Evolutionary conservation across 495 filamentous ascomycete species (phyloP).

Genomic region (Neurospora discreta): DNA sequence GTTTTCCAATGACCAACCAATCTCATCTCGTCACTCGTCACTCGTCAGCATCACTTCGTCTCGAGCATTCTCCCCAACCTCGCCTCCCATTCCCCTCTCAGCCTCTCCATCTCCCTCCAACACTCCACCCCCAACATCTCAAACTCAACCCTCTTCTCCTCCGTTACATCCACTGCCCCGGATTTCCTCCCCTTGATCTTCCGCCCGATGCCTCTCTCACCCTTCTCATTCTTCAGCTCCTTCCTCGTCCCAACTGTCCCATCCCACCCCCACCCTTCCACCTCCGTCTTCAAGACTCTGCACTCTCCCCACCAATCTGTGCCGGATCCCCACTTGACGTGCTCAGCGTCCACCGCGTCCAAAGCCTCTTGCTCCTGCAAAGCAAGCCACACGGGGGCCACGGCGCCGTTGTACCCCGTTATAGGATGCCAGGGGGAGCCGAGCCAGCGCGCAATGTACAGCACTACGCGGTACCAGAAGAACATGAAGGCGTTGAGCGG

Average conservation of each 20-base stretch:
- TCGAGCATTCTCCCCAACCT: constrained; percentile 20
- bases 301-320: constrained; percentile 46
- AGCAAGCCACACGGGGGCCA: constrained; percentile 66
- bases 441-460: constrained; percentile 65
- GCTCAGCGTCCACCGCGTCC: constrained; percentile 43
- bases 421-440: constrained; percentile 82
- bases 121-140: constrained; percentile 59
- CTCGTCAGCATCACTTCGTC: background rate
- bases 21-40: background rate
- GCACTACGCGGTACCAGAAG: constrained; percentile 43
- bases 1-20: background rate
- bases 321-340: constrained; percentile 77
- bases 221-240: constrained; percentile 32
- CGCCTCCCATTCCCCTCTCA: constrained; percentile 69
- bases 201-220: constrained; percentile 8
- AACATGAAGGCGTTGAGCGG: constrained; percentile 54
- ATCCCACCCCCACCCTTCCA: constrained; percentile 76
- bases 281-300: constrained; percentile 57
- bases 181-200: constrained; percentile 42
- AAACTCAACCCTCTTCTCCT: constrained; percentile 57
- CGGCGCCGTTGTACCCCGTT: constrained; percentile 64
- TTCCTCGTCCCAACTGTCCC: constrained; percentile 48
- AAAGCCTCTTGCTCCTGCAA: constrained; percentile 56
- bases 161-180: constrained; percentile 46
- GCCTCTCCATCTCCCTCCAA: constrained; percentile 77